phyloP scores from a whole-genome alignment of 164 flowering plant genomes.

The Stephania cephalantha region DNA sequence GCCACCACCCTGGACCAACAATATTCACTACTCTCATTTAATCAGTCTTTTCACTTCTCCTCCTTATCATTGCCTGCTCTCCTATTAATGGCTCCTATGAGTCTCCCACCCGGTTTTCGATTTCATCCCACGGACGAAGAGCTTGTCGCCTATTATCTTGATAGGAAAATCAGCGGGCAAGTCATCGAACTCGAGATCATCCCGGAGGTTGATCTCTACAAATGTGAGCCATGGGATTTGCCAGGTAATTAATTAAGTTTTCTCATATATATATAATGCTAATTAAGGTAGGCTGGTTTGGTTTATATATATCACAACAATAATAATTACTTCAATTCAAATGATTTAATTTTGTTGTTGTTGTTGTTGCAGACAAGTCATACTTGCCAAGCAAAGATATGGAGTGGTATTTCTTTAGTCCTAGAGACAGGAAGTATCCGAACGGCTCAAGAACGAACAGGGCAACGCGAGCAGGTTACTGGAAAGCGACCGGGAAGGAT shows the following conservation, averaged over 20 bases:
- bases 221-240: slow-evolving; percentile 75
- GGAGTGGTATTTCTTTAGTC: slow-evolving; percentile 72
- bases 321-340: neutral
- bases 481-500: slow-evolving; percentile 78
- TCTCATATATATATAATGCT: neutral
- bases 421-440: slow-evolving; percentile 59
- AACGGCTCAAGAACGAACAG: slow-evolving; percentile 68
- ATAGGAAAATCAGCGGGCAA: slow-evolving; percentile 45
- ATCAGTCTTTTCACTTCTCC: neutral
- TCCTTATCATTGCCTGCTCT: neutral
- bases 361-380: slow-evolving; percentile 40
- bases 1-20: neutral
- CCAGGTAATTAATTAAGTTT: slow-evolving; percentile 42
- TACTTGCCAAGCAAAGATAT: slow-evolving; percentile 55
- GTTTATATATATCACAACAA: neutral
- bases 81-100: slow-evolving; percentile 48
- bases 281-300: neutral
- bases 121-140: slow-evolving; percentile 78
- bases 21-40: slow-evolving; percentile 7
- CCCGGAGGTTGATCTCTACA: slow-evolving; percentile 67
- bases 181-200: slow-evolving; percentile 61
- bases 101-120: slow-evolving; percentile 68
- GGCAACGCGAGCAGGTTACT: slow-evolving; percentile 60
- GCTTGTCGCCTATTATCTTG: slow-evolving; percentile 61
- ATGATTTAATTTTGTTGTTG: neutral